Percentiles rank a stretch among this genome's conserved stretches.
Conservation (phyloP, 2,329 filamentous ascomycete genomes). For the Cladophialophora exuberans region DNA sequence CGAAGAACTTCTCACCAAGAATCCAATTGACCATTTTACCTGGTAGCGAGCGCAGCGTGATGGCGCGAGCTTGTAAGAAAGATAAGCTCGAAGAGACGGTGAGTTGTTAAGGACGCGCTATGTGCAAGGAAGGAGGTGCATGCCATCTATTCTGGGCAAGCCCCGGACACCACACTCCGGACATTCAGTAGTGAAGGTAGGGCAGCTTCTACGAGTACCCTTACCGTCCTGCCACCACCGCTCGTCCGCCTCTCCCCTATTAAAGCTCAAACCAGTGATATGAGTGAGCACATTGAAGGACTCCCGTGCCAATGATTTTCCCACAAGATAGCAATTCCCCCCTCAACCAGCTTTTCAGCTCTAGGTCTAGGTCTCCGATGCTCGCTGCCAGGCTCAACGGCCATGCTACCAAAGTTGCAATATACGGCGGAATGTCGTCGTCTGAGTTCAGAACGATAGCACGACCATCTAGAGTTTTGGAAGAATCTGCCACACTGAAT, state of each 20-base stretch:
- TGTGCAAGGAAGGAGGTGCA: too few species aligned
- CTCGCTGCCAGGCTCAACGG: constrained; percentile 16
- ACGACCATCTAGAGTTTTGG: not conserved
- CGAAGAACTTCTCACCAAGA: constrained; percentile 31
- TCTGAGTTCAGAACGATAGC: not conserved
- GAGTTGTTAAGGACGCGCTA: too few species aligned
- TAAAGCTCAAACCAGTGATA: not conserved
- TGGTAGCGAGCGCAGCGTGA: too few species aligned
- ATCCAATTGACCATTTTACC: constrained; percentile 30
- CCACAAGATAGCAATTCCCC: constrained; percentile 3
- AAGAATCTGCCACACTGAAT: not conserved
- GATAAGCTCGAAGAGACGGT: constrained; percentile 1
- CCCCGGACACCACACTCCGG: too few species aligned
- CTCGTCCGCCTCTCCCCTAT: not conserved
- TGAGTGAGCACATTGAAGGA: not conserved
- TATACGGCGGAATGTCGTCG: constrained; percentile 13
- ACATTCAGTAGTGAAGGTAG: too few species aligned
- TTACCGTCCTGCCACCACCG: too few species aligned
- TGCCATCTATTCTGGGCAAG: too few species aligned
- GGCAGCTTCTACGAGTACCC: too few species aligned
- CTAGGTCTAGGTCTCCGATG: constrained; percentile 2
- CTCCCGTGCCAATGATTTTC: constrained; percentile 5
- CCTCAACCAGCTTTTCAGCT: constrained; percentile 8
- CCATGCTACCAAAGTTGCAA: constrained; percentile 11
- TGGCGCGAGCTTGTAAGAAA: not conserved